phyloP scores from a whole-genome alignment of 225 moss, liverwort and hornwort species.

The Antitrichia curtipendula region DNA sequence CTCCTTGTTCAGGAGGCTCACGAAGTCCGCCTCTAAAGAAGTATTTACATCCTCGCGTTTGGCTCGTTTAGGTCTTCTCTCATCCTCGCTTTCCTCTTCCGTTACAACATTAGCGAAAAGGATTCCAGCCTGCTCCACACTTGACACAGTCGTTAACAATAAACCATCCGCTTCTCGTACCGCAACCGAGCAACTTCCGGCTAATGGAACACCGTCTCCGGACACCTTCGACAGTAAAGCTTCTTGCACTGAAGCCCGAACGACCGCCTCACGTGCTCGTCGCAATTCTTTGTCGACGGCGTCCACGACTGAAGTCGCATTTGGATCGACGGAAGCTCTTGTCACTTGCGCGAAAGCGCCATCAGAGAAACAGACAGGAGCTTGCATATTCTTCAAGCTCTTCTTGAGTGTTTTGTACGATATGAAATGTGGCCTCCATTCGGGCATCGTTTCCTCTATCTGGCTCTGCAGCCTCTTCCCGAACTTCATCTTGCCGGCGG shows the following conservation, averaged over 20 bases:
- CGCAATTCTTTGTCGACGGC: slow-evolving; percentile 33
- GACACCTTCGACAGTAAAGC: not conserved
- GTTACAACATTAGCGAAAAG: not conserved
- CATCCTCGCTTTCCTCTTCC: not conserved
- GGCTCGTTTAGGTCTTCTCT: slow-evolving; percentile 3
- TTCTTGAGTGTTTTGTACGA: slow-evolving; percentile 52
- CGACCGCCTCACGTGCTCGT: slow-evolving; percentile 19
- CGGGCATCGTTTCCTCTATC: slow-evolving; percentile 56
- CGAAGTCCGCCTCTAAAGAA: slow-evolving; percentile 19
- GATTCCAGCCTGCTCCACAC: not conserved
- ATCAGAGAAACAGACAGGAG: slow-evolving; percentile 38
- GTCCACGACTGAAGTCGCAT: slow-evolving; percentile 12
- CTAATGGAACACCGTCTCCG: not conserved
- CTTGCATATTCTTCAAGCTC: slow-evolving; percentile 26
- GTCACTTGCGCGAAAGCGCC: slow-evolving; percentile 14
- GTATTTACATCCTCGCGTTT: not conserved
- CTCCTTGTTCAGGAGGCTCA: slow-evolving; percentile 35
- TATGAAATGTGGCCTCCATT: slow-evolving; percentile 55
- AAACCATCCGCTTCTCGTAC: not conserved
- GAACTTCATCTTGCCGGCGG: slow-evolving; percentile 36
- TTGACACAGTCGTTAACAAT: not conserved
- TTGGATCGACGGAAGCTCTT: not conserved
- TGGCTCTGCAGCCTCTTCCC: slow-evolving; percentile 56
- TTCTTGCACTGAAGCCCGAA: slow-evolving; percentile 4
- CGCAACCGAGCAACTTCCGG: not conserved